phyloP scores from a whole-genome alignment of 331 rosid genomes.

The Arachis monticola region DNA sequence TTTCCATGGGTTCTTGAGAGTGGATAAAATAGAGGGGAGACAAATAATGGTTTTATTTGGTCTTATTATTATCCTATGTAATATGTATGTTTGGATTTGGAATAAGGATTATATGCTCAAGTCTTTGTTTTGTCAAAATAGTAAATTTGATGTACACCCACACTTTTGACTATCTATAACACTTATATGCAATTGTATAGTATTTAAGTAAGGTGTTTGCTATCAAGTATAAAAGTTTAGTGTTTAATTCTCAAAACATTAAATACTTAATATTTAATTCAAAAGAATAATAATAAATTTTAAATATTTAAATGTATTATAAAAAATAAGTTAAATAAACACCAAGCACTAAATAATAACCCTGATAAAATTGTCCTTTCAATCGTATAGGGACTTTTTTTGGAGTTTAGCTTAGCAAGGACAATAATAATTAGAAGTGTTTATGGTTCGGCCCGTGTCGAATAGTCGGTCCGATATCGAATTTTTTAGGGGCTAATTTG shows the following conservation, averaged over 20 bases:
- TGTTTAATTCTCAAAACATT: too few species aligned
- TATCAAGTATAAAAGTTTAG: too few species aligned
- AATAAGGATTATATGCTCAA: conserved; percentile 18
- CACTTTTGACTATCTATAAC: background rate
- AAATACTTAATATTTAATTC: too few species aligned
- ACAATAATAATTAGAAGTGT: too few species aligned
- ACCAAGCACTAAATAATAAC: too few species aligned
- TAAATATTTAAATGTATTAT: too few species aligned
- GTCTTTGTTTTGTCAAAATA: conserved; percentile 33
- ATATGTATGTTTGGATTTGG: conserved; percentile 35
- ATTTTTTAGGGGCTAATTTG: too few species aligned
- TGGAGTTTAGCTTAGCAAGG: background rate
- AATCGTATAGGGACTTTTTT: background rate
- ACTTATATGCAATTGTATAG: background rate
- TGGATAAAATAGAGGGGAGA: conserved; percentile 42
- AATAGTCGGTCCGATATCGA: too few species aligned
- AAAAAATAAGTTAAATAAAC: too few species aligned
- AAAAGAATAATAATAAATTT: too few species aligned
- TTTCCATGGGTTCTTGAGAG: conserved; percentile 57
- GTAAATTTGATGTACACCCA: background rate
- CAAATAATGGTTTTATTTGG: conserved; percentile 24
- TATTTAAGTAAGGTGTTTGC: conserved; percentile 8
- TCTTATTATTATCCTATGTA: conserved; percentile 32
- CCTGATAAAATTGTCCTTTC: too few species aligned
- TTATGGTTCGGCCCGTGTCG: too few species aligned